A percentile compares a stretch with the other conserved stretches of the same genome.
Conservation (phyloP, 2,329 filamentous ascomycete species). For the Sclerotinia subarctica region DNA sequence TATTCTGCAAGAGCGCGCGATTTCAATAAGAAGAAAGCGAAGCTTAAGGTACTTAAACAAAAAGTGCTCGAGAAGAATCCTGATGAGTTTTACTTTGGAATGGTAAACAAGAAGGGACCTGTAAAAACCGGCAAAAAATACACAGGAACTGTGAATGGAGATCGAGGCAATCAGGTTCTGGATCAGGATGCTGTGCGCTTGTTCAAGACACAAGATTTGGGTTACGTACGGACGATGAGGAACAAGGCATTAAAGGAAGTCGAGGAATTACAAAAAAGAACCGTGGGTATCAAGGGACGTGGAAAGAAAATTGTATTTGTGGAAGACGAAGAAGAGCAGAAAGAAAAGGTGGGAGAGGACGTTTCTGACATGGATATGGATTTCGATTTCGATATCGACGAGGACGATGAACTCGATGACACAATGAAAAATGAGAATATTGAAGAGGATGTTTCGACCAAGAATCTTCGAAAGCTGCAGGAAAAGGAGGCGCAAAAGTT, state of each 20-base stretch:
- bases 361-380: slow-evolving; percentile 37
- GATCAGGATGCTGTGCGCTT: slow-evolving; percentile 57
- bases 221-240: slow-evolving; percentile 60
- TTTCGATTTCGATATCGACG: slow-evolving; percentile 26
- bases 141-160: slow-evolving; percentile 55
- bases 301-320: slow-evolving; percentile 41
- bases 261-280: slow-evolving; percentile 51
- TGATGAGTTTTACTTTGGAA: slow-evolving; percentile 71
- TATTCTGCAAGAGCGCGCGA: slow-evolving; percentile 64
- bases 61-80: slow-evolving; percentile 66
- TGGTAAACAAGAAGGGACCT: slow-evolving; percentile 60
- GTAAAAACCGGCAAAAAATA: slow-evolving; percentile 51
- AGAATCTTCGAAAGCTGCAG: slow-evolving; percentile 42
- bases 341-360: slow-evolving; percentile 25
- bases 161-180: slow-evolving; percentile 55
- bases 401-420: slow-evolving; percentile 23
- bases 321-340: slow-evolving; percentile 34
- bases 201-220: slow-evolving; percentile 67
- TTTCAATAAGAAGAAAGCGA: slow-evolving; percentile 62
- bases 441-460: slow-evolving; percentile 33
- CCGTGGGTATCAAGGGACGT: slow-evolving; percentile 41
- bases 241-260: slow-evolving; percentile 60
- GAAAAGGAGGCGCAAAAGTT: slow-evolving; percentile 49
- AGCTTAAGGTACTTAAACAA: slow-evolving; percentile 56
- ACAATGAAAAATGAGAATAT: slow-evolving; percentile 23